Conservation (phyloP, 768 basidiomycete species). For the Trametes villosa region DNA sequence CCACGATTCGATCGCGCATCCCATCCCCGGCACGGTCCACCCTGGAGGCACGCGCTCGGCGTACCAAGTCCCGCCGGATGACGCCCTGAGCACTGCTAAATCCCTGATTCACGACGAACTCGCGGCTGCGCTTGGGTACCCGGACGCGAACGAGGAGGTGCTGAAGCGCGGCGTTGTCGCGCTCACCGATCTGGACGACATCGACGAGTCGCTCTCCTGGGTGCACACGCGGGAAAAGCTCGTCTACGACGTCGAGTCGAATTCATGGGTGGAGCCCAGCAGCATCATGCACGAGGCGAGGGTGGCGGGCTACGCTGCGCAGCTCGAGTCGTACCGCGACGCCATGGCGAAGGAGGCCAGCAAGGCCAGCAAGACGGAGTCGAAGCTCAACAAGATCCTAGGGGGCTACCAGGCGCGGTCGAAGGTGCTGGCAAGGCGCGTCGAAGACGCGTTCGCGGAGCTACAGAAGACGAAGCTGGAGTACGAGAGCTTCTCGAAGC, state of each 20-base stretch:
- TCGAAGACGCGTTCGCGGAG: conserved; percentile 71
- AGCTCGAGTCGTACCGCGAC: conserved; percentile 67
- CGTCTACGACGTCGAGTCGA: conserved; percentile 58
- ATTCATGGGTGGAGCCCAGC: conserved; percentile 69
- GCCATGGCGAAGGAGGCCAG: conserved; percentile 79
- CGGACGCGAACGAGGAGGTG: conserved; percentile 78
- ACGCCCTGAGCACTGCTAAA: conserved; percentile 70
- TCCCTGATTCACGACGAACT: conserved; percentile 78
- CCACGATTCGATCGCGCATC: conserved; percentile 88
- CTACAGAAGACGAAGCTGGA: conserved; percentile 70
- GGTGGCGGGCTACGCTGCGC: conserved; percentile 61
- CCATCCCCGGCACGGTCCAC: conserved; percentile 83
- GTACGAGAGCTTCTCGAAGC: conserved; percentile 75
- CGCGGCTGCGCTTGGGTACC: conserved; percentile 80
- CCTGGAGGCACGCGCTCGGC: conserved; percentile 72
- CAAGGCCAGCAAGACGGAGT: conserved; percentile 85
- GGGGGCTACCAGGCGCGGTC: conserved; percentile 91
- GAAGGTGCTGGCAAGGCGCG: conserved; percentile 62
- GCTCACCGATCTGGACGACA: conserved; percentile 61
- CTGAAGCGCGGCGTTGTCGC: conserved; percentile 76
- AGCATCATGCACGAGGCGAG: conserved; percentile 62
- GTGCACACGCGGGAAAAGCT: conserved; percentile 64
- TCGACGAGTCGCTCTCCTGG: conserved; percentile 73
- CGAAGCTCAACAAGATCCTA: conserved; percentile 83
- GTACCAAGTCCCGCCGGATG: conserved; percentile 80